These are phyloP conservation scores for Tetracladium maxilliforme DNA, from an alignment of 2,329 filamentous ascomycete species.

Conservation along the genomic window DNA sequence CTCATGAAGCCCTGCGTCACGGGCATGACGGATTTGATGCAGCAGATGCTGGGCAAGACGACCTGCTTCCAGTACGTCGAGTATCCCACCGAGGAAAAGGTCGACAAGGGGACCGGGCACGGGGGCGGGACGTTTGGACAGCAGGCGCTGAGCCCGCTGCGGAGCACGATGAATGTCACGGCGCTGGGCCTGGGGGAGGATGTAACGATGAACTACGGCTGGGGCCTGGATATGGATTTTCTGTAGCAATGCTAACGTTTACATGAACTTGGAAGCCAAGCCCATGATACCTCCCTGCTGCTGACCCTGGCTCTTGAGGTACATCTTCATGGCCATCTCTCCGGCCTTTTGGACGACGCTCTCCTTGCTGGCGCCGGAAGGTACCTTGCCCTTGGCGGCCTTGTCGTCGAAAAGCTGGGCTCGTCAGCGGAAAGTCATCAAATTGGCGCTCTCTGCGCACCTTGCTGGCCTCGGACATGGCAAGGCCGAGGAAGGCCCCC, in stretches of 20 bases:
- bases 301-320: constrained; percentile 60
- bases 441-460: constrained; percentile 39
- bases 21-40: not conserved
- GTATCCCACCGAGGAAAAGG: not conserved
- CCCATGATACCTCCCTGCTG: constrained; percentile 31
- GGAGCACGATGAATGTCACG: not conserved
- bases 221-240: not conserved
- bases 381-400: constrained; percentile 34
- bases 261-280: constrained; percentile 46
- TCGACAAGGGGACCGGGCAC: not conserved
- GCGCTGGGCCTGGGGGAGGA: not conserved
- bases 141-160: not conserved
- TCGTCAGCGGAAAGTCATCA: not conserved
- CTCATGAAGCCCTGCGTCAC: not conserved
- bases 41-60: not conserved
- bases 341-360: constrained; percentile 64
- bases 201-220: not conserved
- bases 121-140: not conserved
- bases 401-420: constrained; percentile 51
- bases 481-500: constrained; percentile 70
- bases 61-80: not conserved
- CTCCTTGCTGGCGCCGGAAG: constrained; percentile 58
- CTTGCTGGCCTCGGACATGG: constrained; percentile 79
- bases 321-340: constrained; percentile 84
- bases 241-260: constrained; percentile 1